Conservation (phyloP, 345 rosid genomes). For the Geranium rotundifolium region DNA sequence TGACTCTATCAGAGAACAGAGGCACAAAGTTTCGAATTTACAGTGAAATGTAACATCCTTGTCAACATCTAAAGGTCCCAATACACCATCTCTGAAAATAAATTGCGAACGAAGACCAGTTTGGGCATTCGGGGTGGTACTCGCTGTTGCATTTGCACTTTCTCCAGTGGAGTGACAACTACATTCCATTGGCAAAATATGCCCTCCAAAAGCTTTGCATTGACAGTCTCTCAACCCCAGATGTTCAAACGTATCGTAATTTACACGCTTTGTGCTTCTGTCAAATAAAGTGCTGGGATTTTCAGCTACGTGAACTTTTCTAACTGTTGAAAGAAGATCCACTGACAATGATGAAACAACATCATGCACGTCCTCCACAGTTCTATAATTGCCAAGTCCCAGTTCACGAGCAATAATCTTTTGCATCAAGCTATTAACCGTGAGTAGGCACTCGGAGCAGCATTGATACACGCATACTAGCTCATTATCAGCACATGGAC, state of each 20-base stretch:
- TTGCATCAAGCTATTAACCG: constrained; percentile 39
- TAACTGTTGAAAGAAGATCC: constrained; percentile 47
- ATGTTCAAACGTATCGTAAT: constrained; percentile 9
- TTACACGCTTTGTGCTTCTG: constrained; percentile 16
- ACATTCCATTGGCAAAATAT: constrained; percentile 34
- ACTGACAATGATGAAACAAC: constrained; percentile 57
- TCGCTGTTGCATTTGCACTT: constrained; percentile 14
- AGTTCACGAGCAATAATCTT: constrained; percentile 31
- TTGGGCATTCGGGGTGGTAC: constrained; percentile 11
- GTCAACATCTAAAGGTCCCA: constrained; percentile 36
- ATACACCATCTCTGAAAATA: constrained; percentile 59
- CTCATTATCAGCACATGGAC: constrained; percentile 21
- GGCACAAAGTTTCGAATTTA: constrained; percentile 60
- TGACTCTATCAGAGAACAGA: constrained; percentile 54
- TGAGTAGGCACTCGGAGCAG: constrained; percentile 48
- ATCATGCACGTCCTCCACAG: constrained; percentile 57
- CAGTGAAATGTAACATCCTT: constrained; percentile 45
- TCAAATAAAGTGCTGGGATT: constrained; percentile 16
- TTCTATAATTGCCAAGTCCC: constrained; percentile 27
- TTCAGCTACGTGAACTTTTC: constrained; percentile 28
- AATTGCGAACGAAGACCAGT: constrained; percentile 29
- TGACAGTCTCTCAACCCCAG: constrained; percentile 20
- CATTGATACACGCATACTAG: constrained; percentile 47
- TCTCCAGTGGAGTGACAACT: constrained; percentile 38
- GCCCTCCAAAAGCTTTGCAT: constrained; percentile 31